Evolutionary conservation across 1,139 yeast genomes (phyloP).

Genomic region (Taiozyma sp.): DNA sequence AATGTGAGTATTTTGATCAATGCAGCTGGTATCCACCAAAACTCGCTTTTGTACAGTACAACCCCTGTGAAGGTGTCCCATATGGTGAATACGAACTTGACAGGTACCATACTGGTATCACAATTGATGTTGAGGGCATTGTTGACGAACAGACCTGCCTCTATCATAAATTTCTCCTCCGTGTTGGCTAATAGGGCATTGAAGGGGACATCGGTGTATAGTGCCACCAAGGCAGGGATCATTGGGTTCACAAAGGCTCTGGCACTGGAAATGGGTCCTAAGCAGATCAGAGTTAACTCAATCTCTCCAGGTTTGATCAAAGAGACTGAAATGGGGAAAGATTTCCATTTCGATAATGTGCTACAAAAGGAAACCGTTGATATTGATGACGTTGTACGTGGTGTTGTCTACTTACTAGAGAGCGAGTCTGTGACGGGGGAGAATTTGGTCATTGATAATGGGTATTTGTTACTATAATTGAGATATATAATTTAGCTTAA

Average conservation of each 20-base stretch:
- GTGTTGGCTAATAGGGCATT: conserved; percentile 46
- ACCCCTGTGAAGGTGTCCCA: conserved; percentile 36
- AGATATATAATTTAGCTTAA: background rate
- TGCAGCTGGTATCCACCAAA: conserved; percentile 79
- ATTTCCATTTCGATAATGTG: conserved; percentile 22
- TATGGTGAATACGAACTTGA: conserved; percentile 56
- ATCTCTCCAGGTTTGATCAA: conserved; percentile 67
- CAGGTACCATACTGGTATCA: conserved; percentile 58
- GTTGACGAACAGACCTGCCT: conserved; percentile 35
- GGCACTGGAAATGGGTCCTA: conserved; percentile 52
- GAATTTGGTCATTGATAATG: conserved; percentile 29
- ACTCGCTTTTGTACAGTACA: conserved; percentile 45
- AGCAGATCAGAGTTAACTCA: conserved; percentile 52
- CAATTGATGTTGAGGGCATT: conserved; percentile 44
- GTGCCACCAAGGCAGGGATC: conserved; percentile 79
- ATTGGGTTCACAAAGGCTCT: conserved; percentile 60
- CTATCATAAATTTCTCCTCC: conserved; percentile 68
- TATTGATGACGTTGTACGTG: conserved; percentile 24
- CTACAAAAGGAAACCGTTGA: conserved; percentile 29
- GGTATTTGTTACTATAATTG: conserved; percentile 8
- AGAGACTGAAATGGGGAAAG: conserved; percentile 62
- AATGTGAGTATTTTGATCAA: conserved; percentile 52
- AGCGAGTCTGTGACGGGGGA: conserved; percentile 37
- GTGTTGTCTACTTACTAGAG: conserved; percentile 24
- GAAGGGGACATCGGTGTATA: conserved; percentile 69